Evolutionary conservation across 805 yeast genomes (phyloP), one percentile per base, ranked within the genome.

Genomic region (Candida argentea): DNA sequence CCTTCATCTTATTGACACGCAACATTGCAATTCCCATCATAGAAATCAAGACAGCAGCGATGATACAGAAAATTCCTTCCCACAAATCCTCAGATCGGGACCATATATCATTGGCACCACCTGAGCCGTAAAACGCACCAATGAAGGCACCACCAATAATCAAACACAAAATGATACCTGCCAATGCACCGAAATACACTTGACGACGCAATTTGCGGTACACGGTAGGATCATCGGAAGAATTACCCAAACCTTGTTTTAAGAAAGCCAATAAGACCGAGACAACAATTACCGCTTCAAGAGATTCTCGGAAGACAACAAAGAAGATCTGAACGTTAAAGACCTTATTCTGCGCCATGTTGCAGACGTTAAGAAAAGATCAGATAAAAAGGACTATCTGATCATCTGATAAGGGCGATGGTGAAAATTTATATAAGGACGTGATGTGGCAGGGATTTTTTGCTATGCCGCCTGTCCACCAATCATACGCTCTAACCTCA

Each of bases 21-120:
- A 46, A 43, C 50, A 46, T 46, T 33, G 52, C 50, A 30, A 46
- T 39, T 13, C 52, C 49, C 52, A 46, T 46, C 25, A 42, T 18
- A 4, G 52, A 38, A 31, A 46, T 46, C 43, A 46, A 39, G 6
- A 41, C 35, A 4, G 52, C 33, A 3, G 52, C 52, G 25, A 46
- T 38, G 20, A 45, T 36, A 28, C 48, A 43, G 39, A 46, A 46
- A 14, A 39, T 34, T 29, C 49, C 51, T 31, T 46, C 51, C 51
- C 51, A 46, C 16, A 46, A 24, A 19, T 46, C 50, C 26, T 46
- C 52, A 5, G 46, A 39, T 27, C 33, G 33, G 26, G 42, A 16
- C 46, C 48, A 46, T 22, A 46, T 32, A 14, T 37, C 33, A 14
- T 30, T 31, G n/a, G n/a, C n/a, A n/a, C n/a, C n/a, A 13, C 40